A percentile compares a stretch with the other conserved stretches of the same genome.
Conservation (phyloP, 1,284 basidiomycete species). For the Sphagnurus paluster region DNA sequence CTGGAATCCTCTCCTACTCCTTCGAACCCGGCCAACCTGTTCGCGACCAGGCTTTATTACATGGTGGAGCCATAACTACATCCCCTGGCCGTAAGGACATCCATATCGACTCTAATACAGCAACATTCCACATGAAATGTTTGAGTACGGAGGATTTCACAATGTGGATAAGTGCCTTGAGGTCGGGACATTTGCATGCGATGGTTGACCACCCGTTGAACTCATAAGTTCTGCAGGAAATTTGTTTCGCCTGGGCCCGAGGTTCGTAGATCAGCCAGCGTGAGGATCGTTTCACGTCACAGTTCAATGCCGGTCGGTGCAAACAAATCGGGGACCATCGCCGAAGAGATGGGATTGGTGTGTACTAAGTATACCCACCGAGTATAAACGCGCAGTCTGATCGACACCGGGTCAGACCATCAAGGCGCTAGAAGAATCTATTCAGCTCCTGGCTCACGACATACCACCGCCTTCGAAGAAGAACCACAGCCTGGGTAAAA, state of each 20-base stretch:
- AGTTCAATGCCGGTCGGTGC: conserved; percentile 35
- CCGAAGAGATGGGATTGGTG: conserved; percentile 65
- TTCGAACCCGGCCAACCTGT: conserved; percentile 69
- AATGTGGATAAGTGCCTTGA: conserved; percentile 71
- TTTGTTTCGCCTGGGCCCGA: conserved; percentile 54
- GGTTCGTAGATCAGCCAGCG: conserved; percentile 47
- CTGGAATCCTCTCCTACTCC: conserved; percentile 74
- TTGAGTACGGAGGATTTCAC: conserved; percentile 69
- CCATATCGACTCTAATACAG: conserved; percentile 73
- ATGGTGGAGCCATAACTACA: conserved; percentile 74
- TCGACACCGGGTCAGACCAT: conserved; percentile 34
- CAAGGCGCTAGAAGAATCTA: conserved; percentile 41
- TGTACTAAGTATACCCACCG: not conserved
- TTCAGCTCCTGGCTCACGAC: conserved; percentile 33
- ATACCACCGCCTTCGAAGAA: conserved; percentile 27
- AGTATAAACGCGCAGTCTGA: not conserved
- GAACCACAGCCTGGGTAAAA: conserved; percentile 34
- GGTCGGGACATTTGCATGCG: conserved; percentile 38
- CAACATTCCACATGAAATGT: conserved; percentile 81
- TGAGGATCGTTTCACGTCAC: conserved; percentile 38
- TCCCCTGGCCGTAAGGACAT: conserved; percentile 69
- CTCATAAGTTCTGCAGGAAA: conserved; percentile 39
- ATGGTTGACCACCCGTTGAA: conserved; percentile 1
- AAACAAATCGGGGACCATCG: conserved; percentile 47
- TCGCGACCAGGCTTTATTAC: conserved; percentile 69